phyloP scores from a whole-genome alignment of 2,329 filamentous ascomycete genomes.

The Penicillium frequentans region DNA sequence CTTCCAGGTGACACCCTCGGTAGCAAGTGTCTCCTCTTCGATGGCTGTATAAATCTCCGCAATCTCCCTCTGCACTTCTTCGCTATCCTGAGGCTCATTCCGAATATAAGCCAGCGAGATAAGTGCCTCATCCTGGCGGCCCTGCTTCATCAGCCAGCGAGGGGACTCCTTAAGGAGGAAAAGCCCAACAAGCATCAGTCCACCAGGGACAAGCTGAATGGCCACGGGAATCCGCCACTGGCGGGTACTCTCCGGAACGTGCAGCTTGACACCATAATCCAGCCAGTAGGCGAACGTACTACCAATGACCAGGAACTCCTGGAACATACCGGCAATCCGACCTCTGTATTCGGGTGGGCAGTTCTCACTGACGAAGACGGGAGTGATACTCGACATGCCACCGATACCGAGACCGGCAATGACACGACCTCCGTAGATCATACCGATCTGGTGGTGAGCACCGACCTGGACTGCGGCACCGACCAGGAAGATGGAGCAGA shows the following conservation, averaged over 20 bases:
- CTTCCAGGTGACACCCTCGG: conserved; percentile 44
- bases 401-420: conserved; percentile 39
- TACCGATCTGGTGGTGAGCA: conserved; percentile 30
- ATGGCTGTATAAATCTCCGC: conserved; percentile 43
- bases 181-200: conserved; percentile 51
- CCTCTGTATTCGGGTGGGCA: conserved; percentile 33
- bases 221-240: conserved; percentile 57
- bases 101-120: conserved; percentile 39
- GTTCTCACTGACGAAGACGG: conserved; percentile 40
- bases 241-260: conserved; percentile 45
- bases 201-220: conserved; percentile 54
- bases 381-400: conserved; percentile 41
- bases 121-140: conserved; percentile 46
- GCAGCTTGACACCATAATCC: conserved; percentile 52
- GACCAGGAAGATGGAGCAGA: conserved; percentile 33
- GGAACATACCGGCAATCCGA: conserved; percentile 38
- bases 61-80: conserved; percentile 32
- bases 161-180: conserved; percentile 55
- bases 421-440: conserved; percentile 40
- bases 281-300: conserved; percentile 55
- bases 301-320: conserved; percentile 39
- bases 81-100: conserved; percentile 28
- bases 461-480: conserved; percentile 37
- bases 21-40: conserved; percentile 41
- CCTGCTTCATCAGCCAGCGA: conserved; percentile 56